Conservation (phyloP, 495 filamentous ascomycete genomes). For the Pseudomonodictys pantanalensis region DNA sequence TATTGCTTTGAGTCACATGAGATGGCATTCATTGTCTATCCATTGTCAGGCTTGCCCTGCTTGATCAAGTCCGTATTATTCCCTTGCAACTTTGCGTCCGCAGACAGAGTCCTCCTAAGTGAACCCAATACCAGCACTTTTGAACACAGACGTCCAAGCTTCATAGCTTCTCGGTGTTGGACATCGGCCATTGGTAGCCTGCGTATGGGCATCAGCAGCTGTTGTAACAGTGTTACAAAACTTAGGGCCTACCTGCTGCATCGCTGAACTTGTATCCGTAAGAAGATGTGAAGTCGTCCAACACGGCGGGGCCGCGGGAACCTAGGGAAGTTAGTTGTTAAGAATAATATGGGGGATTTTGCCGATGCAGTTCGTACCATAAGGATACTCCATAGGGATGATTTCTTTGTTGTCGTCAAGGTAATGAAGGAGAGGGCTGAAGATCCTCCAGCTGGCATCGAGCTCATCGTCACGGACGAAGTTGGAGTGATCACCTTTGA, state of each 20-base stretch:
- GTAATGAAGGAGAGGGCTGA: conserved; percentile 95
- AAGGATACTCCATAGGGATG: conserved; percentile 99
- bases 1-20: too few relatives aligned
- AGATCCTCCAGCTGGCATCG: conserved; percentile 98
- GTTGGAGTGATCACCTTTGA: conserved; percentile 99
- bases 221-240: not conserved
- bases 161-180: conserved; percentile 26
- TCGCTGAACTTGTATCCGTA: conserved; percentile 99
- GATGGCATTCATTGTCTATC: too few relatives aligned
- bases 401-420: conserved; percentile 99
- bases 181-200: conserved; percentile 35
- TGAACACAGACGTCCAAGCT: not conserved
- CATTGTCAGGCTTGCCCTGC: too few relatives aligned
- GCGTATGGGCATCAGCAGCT: not conserved
- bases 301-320: conserved; percentile 90
- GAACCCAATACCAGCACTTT: not conserved
- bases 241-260: conserved; percentile 60
- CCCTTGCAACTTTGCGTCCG: too few relatives aligned
- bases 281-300: conserved; percentile 96
- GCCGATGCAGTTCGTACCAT: conserved; percentile 63
- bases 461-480: conserved; percentile 99
- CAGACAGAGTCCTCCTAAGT: not conserved
- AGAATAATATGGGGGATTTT: conserved; percentile 2
- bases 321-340: conserved; percentile 52
- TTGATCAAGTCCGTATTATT: too few relatives aligned